Base-by-base conservation (phyloP, 164 flowering plant species). In the Macadamia integrifolia region DNA sequence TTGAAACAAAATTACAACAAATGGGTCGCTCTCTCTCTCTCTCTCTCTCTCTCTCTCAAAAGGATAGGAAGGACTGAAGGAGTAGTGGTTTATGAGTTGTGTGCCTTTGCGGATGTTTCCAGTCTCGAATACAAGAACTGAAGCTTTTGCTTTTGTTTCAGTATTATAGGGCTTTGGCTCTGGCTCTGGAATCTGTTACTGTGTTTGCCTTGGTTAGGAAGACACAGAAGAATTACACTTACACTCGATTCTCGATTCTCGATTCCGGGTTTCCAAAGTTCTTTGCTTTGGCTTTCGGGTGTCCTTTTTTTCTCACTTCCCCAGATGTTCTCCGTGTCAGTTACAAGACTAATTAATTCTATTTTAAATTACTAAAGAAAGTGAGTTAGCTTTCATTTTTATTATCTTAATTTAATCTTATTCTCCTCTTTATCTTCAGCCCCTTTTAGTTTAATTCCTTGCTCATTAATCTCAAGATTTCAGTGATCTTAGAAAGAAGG, bases 101-200 rank as follows among this genome's bases (percentile, higher is more conserved):
- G 23, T 23, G 23, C 23, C 23, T 23, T 69, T 66, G 70, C 30
- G 76, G 14, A 53, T 84, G 88, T 80, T 81, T 81, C 86, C 91
- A 78, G 84, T 87, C 88, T 83, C 79, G 90, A 71, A 84, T 82
- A 87, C 94, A 85, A 81, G 74, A 84, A 79, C 87, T 81, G 88
- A 74, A 84, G 77, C 89, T 86, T 85, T 85, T 70, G 78, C 85
- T 88, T 84, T 80, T 82, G 78, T 82, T 84, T 66, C 65, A 67
- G 67, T 73, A 78, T 74, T 77, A 69, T 70, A 55, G 66, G 79
- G 72, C 23, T 23, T 0, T 23, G 23, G 23, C 23, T 23, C 23
- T 23, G 74, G 68, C 62, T 53, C 65, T 72, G 68, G 15, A 68
- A 69, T 79, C 79, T 70, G 78, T 75, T 87, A 81, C 86, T 83